phyloP scores from a whole-genome alignment of 495 filamentous ascomycete species.

The Neurospora intermedia region DNA sequence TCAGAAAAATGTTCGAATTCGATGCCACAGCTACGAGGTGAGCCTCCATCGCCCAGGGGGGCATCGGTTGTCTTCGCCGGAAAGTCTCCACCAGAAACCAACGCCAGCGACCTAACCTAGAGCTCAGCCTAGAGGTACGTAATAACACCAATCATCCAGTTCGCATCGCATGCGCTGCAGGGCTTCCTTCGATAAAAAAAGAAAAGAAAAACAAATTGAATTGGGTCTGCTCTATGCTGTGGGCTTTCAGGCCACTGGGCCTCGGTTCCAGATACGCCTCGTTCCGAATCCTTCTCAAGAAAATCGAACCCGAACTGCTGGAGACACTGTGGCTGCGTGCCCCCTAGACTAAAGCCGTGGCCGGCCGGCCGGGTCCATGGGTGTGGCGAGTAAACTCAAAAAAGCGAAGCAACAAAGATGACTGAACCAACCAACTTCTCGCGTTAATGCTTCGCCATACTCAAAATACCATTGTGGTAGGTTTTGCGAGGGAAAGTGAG shows the following conservation, averaged over 20 bases:
- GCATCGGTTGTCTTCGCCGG: neutral
- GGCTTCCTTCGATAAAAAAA: neutral
- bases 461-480: neutral
- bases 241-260: neutral
- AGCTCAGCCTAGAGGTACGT: neutral
- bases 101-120: neutral
- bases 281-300: neutral
- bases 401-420: neutral
- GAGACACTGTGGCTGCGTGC: neutral
- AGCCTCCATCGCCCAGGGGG: neutral
- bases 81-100: neutral
- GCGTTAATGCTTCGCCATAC: neutral
- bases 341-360: neutral
- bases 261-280: neutral
- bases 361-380: neutral
- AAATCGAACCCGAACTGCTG: neutral
- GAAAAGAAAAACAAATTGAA: neutral
- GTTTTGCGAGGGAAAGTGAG: neutral
- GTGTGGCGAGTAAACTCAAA: neutral
- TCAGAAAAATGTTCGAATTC: neutral
- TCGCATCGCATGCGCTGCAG: neutral
- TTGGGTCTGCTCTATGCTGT: neutral
- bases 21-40: neutral
- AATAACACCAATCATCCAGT: neutral
- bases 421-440: neutral